phyloP scores from a whole-genome alignment of 257 asterid species.

The Cinchona pubescens region DNA sequence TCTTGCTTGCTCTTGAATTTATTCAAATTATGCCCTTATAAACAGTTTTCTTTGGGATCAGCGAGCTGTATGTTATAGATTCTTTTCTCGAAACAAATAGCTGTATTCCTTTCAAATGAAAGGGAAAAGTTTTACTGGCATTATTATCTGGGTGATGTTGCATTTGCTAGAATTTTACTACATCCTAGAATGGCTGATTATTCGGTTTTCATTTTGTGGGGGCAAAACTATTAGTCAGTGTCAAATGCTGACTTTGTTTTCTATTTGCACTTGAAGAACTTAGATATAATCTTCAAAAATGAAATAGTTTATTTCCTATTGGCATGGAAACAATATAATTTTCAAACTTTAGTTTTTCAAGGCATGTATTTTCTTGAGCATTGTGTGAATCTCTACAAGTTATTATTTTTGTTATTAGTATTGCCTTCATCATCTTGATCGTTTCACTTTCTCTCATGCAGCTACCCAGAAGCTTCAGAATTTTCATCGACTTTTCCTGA shows the following conservation, averaged over 20 bases:
- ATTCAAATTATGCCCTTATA: no score
- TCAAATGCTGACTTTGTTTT: not conserved
- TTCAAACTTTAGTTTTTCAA: not conserved
- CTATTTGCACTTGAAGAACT: not conserved
- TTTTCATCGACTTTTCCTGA: conserved; percentile 26
- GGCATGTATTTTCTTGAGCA: not conserved
- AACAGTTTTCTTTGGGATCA: not conserved
- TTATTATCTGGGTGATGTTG: not conserved
- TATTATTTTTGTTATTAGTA: not conserved
- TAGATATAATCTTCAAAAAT: not conserved
- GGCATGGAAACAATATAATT: not conserved
- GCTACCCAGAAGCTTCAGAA: conserved; percentile 39
- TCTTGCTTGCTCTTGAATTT: not conserved
- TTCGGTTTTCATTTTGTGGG: not conserved
- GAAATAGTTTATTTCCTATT: not conserved
- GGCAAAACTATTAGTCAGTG: not conserved
- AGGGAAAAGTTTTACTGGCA: not conserved
- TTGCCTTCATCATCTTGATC: not conserved
- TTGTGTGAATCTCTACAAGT: not conserved
- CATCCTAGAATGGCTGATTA: no score
- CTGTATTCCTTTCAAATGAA: not conserved
- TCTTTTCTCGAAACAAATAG: not conserved
- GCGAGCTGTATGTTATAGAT: not conserved
- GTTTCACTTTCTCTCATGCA: conserved; percentile 35
- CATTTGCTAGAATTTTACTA: not conserved